Conservation (phyloP, 169 alveolate species). For the Theileria sp. region DNA sequence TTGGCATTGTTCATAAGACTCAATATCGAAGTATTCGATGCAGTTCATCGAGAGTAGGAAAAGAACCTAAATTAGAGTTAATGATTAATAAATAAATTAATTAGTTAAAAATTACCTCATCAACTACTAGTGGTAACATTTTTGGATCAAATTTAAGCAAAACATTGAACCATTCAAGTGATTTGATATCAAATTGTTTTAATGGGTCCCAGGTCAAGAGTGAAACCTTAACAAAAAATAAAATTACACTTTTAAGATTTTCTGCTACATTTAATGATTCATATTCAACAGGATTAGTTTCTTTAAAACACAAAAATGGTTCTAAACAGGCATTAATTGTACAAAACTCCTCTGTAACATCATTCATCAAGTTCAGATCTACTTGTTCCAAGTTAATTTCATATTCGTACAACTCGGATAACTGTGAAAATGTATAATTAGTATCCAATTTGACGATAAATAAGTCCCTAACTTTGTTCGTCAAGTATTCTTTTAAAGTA, state of each 20-base stretch:
- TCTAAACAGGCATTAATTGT: neutral
- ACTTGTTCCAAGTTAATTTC: neutral
- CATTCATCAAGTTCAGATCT: slow-evolving; percentile 16
- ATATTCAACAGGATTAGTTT: neutral
- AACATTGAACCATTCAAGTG: slow-evolving; percentile 42
- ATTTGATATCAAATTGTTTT: neutral
- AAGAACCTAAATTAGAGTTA: neutral
- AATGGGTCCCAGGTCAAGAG: slow-evolving; percentile 49
- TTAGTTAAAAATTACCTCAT: slow-evolving; percentile 24
- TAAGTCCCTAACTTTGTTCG: neutral
- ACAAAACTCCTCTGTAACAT: slow-evolving; percentile 14
- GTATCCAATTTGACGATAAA: neutral
- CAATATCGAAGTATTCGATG: slow-evolving; percentile 46
- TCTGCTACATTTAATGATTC: slow-evolving; percentile 6
- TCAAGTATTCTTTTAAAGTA: neutral
- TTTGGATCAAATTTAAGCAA: slow-evolving; percentile 24
- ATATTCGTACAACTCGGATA: slow-evolving; percentile 19
- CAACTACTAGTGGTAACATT: slow-evolving; percentile 13
- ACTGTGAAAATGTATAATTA: neutral
- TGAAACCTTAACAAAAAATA: slow-evolving; percentile 25
- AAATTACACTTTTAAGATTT: slow-evolving; percentile 18
- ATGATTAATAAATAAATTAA: neutral
- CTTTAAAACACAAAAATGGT: slow-evolving; percentile 1
- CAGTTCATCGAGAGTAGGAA: slow-evolving; percentile 28
- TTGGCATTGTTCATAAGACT: neutral